These are phyloP conservation scores for Pseudocercospora cruenta DNA, from an alignment of 2,329 filamentous ascomycete species.

Conservation along the genomic window DNA sequence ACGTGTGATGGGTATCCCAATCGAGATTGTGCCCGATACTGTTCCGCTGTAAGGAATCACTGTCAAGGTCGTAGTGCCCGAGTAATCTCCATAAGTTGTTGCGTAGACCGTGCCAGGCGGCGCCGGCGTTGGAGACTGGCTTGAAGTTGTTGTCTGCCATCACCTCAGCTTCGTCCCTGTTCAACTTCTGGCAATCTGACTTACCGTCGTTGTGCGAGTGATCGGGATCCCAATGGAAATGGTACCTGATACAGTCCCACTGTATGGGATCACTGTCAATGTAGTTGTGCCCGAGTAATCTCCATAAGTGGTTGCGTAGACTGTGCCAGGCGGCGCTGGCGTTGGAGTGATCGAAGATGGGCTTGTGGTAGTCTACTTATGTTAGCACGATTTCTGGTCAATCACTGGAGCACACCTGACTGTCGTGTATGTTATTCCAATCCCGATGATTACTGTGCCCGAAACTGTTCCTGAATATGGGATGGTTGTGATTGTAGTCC, in stretches of 20 bases:
- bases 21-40: slow-evolving; percentile 6
- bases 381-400: neutral
- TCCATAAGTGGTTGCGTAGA: slow-evolving; percentile 10
- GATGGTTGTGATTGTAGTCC: slow-evolving; percentile 1
- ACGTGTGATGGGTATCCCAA: neutral
- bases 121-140: neutral
- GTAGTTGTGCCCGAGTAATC: slow-evolving; percentile 13
- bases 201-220: neutral
- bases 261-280: slow-evolving; percentile 9
- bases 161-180: too few relatives aligned
- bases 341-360: neutral
- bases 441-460: neutral
- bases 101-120: neutral
- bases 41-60: slow-evolving; percentile 10
- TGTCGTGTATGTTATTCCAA: neutral
- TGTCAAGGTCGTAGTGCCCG: slow-evolving; percentile 8
- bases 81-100: slow-evolving; percentile 9
- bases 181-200: too few relatives aligned
- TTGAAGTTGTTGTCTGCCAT: neutral
- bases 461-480: neutral
- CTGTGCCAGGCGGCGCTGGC: neutral
- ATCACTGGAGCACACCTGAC: neutral
- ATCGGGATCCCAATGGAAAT: slow-evolving; percentile 4
- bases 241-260: slow-evolving; percentile 10
- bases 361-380: neutral